A percentile compares a stretch with the other conserved stretches of the same genome.
Evolutionary conservation across 75 land plant genomes (phyloP).

Genomic region (Sequoiadendron giganteum): DNA sequence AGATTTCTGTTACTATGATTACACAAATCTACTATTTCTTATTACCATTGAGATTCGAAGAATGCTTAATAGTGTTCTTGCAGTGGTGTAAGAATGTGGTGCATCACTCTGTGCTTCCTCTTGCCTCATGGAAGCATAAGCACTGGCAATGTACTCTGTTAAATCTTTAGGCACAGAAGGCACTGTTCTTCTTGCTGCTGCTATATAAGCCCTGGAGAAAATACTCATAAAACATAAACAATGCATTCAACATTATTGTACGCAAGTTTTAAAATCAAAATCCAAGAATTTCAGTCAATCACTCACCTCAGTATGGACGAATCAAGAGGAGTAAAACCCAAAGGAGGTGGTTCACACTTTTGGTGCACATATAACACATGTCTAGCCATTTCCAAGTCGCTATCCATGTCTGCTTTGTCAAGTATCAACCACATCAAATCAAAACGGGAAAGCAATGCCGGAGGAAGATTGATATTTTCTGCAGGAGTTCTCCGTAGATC

Average conservation of each 20-base stretch:
- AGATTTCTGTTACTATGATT: too few species aligned
- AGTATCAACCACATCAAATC: constrained; percentile 96
- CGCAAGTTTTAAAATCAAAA: background rate
- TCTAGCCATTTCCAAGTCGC: constrained; percentile 93
- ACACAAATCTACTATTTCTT: constrained; percentile 7
- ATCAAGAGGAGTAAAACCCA: constrained; percentile 88
- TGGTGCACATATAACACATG: constrained; percentile 91
- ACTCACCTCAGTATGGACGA: constrained; percentile 78
- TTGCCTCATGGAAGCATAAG: constrained; percentile 85
- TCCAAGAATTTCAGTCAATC: background rate
- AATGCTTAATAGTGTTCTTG: constrained; percentile 94
- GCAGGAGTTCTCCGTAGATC: constrained; percentile 98
- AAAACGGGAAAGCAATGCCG: constrained; percentile 92
- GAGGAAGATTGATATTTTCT: constrained; percentile 97
- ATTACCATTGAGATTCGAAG: constrained; percentile 88
- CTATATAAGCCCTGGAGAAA: constrained; percentile 80
- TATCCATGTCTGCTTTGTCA: constrained; percentile 93
- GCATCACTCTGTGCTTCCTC: constrained; percentile 93
- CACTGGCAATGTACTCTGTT: constrained; percentile 91
- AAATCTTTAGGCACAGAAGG: constrained; percentile 78
- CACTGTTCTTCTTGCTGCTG: constrained; percentile 72
- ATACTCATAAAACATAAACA: background rate
- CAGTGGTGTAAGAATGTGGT: constrained; percentile 94
- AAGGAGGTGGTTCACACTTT: constrained; percentile 69
- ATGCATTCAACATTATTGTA: background rate